phyloP scores from a whole-genome alignment of 2,329 filamentous ascomycete species.

The Tetracladium maxilliforme region DNA sequence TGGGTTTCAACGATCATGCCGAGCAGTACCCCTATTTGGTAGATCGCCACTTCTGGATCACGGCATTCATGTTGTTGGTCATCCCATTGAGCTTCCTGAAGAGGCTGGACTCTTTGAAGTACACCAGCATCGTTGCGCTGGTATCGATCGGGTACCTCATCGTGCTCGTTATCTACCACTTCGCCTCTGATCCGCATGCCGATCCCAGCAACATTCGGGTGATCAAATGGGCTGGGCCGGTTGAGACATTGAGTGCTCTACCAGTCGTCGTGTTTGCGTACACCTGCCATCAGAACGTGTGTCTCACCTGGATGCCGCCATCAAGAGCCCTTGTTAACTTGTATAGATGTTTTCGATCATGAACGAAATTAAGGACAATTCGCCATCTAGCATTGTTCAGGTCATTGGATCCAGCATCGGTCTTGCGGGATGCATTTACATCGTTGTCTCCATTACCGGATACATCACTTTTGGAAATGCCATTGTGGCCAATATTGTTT shows the following conservation, averaged over 20 bases:
- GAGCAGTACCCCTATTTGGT: constrained; percentile 59
- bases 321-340: constrained; percentile 12
- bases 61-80: constrained; percentile 91
- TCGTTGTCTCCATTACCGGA: constrained; percentile 84
- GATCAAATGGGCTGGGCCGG: constrained; percentile 64
- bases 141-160: constrained; percentile 91
- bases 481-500: constrained; percentile 83
- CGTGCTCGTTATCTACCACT: constrained; percentile 86
- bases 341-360: constrained; percentile 92
- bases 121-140: constrained; percentile 83
- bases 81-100: constrained; percentile 90
- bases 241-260: constrained; percentile 70
- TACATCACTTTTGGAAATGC: constrained; percentile 91
- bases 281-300: constrained; percentile 93
- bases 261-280: constrained; percentile 98
- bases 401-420: constrained; percentile 80
- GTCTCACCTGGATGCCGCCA: constrained; percentile 11
- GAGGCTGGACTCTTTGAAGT: constrained; percentile 88
- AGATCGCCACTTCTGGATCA: constrained; percentile 94
- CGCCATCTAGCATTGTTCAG: constrained; percentile 56
- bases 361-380: constrained; percentile 83
- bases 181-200: constrained; percentile 61
- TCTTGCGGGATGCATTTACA: constrained; percentile 72
- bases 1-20: constrained; percentile 57
- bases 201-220: constrained; percentile 63